Evolutionary conservation across 2,329 filamentous ascomycete species (phyloP).

Genomic region (Penicillium digitatum): DNA sequence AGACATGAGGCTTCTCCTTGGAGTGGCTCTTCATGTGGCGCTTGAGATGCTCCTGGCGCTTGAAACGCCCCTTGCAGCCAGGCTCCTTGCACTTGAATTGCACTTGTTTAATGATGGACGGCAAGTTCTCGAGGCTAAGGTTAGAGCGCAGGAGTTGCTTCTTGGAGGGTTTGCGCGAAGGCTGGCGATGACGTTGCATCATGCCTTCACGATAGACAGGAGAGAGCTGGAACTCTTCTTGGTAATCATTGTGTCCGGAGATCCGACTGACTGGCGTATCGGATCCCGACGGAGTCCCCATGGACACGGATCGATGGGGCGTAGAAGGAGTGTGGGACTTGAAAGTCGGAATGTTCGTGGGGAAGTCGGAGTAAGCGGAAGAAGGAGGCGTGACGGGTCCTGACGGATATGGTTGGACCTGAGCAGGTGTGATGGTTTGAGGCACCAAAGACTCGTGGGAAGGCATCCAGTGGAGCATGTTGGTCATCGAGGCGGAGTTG

Average conservation of each 20-base stretch:
- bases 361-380: constrained; percentile 38
- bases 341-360: constrained; percentile 32
- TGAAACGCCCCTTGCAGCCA: constrained; percentile 46
- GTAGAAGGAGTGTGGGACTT: constrained; percentile 38
- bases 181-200: constrained; percentile 30
- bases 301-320: constrained; percentile 34
- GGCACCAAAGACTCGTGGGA: constrained; percentile 33
- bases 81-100: constrained; percentile 42
- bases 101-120: constrained; percentile 40
- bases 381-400: constrained; percentile 37
- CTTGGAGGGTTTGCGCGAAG: constrained; percentile 36
- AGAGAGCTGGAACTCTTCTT: constrained; percentile 35
- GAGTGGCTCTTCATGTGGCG: constrained; percentile 49
- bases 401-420: constrained; percentile 26
- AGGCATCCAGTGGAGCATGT: constrained; percentile 38
- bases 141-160: constrained; percentile 29
- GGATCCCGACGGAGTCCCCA: constrained; percentile 34
- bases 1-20: constrained; percentile 43
- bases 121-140: constrained; percentile 36
- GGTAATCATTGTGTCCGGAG: constrained; percentile 35
- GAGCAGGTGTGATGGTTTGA: constrained; percentile 37
- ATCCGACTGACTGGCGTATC: constrained; percentile 37
- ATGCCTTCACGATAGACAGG: constrained; percentile 33
- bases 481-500: constrained; percentile 36
- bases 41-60: constrained; percentile 49